Base-by-base conservation (phyloP, 177 flowering plant species). In the Vitis hybrid region DNA sequence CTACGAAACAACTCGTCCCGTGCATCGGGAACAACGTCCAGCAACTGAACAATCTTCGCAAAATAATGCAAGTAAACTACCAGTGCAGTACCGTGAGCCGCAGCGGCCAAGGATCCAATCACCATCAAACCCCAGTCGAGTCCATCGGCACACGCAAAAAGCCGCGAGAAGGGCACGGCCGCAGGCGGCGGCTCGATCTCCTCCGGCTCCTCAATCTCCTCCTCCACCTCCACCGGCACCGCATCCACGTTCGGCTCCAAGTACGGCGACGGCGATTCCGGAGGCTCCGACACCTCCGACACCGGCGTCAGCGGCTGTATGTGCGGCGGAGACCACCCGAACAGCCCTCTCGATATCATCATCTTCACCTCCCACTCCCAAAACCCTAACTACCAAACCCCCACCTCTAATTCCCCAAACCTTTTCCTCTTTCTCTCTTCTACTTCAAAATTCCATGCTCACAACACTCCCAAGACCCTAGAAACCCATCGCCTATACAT, bases 321-420 rank as follows among this genome's bases (percentile, higher is more conserved):
- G 70, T 95, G 99, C 52, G 98, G 97, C 56, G 99, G 99, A 1
- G 99, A 95, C 97, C 94, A 95, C 64, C 99, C 98, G 71, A 95
- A 95, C 58, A 95, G 78, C 5, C 99, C 99, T 72, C 99, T 74
- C 1, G 97, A 91, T 67, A 93, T 80, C 96, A 91, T 92, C 97
- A 88, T 91, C 82, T 80, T 75, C 21, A 35, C 15, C 11, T 30
- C 13, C 48, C 64, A 11, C 64, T 61, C 64, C 49, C 48, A 59
- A n/a, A 51, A 32, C 24, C 66, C 66, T 52, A 35, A 35, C 10
- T 27, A 19, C 48, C 19, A 68, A 57, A 30, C 32, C 32, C 5
- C 62, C 13, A 52, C 10, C 30, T 54, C 15, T 24, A 50, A 21
- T 35, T 64, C 48, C 62, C 15, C 40, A 35, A 35, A 35, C 46